Evolutionary conservation across 306 rosid genomes (phyloP).

Genomic region (Argentina anserina): DNA sequence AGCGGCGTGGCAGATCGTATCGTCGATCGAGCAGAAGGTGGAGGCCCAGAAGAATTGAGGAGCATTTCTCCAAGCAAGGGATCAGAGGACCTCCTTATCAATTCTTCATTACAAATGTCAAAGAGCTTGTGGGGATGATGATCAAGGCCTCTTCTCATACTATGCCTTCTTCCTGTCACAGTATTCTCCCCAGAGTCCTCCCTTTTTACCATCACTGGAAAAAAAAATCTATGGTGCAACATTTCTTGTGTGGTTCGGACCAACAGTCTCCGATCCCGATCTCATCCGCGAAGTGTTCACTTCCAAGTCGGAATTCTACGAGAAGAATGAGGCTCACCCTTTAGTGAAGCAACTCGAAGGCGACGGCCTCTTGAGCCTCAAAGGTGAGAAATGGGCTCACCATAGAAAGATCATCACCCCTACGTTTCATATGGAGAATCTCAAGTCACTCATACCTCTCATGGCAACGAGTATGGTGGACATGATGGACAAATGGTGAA

Average conservation of each 20-base stretch:
- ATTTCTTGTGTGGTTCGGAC: constrained; percentile 95
- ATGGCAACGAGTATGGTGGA: constrained; percentile 69
- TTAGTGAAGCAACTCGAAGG: constrained; percentile 95
- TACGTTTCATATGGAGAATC: constrained; percentile 90
- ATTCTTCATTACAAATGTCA: constrained; percentile 90
- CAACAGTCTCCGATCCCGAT: constrained; percentile 87
- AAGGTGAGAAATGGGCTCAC: constrained; percentile 93
- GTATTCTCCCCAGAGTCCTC: constrained; percentile 92
- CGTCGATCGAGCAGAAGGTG: constrained; percentile 90
- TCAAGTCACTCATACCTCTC: constrained; percentile 82
- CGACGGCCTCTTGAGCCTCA: constrained; percentile 92
- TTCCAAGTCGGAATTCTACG: constrained; percentile 77
- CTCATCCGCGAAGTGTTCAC: constrained; percentile 81
- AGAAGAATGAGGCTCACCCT: constrained; percentile 93
- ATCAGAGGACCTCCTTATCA: constrained; percentile 94
- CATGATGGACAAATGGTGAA: constrained; percentile 74
- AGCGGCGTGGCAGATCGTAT: constrained; percentile 73
- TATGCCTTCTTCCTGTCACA: constrained; percentile 78
- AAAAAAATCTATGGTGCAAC: constrained; percentile 85
- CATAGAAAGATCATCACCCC: constrained; percentile 83
- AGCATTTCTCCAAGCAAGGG: constrained; percentile 77
- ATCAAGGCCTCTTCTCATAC: constrained; percentile 84
- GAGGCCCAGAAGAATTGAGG: constrained; percentile 73
- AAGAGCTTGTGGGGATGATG: constrained; percentile 77
- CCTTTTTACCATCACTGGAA: constrained; percentile 98